Base-by-base conservation (phyloP, 106 monocot species). In the Posidonia australis region DNA sequence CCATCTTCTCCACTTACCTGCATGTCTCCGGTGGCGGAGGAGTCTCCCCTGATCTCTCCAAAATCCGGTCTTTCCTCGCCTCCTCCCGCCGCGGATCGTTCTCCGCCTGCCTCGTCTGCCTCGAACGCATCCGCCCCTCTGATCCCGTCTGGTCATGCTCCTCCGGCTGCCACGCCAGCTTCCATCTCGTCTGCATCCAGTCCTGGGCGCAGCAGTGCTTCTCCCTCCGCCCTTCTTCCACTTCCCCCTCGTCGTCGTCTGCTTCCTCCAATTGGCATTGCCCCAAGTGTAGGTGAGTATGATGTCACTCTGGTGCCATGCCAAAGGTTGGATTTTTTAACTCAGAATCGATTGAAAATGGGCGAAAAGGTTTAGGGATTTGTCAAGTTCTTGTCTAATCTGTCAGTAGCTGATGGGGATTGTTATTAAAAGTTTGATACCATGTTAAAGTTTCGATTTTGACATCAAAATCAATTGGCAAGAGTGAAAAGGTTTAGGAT, bases 181-280 rank as follows among this genome's bases (percentile, higher is more conserved):
- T 90, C 69, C 94, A 94, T 67, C 94, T 94, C 42, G 52, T 54
- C 29, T 94, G 86, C 82, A 94, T 94, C 78, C 94, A 94, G 66
- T 75, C 65, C 53, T 90, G 94, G 94, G 81, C 89, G 13, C 74
- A 70, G 29, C 93, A 94, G 48, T 79, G 77, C 63, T 72, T 63
- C 27, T 60, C 69, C 48, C 67, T 64, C 51, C 72, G 65, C 19
- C 46, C 44, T 12, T 57, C 67, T 41, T 64, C 72, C 27, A 58
- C 73, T 63, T 4, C 42, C 42, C 9, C 63, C 47, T 11, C 73
- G 63, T 5, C 42, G 26, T 10, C 58, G 51, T 11, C 53, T 27
- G 13, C 63, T 27, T 19, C 70, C 30, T 46, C 79, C 44, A 76
- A 70, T 47, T 93, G 93, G 93, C 78, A 79, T 48, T 94, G 94